Evolutionary conservation across 2,329 filamentous ascomycete genomes (phyloP).

Genomic region (Ascosphaera pollenicola): DNA sequence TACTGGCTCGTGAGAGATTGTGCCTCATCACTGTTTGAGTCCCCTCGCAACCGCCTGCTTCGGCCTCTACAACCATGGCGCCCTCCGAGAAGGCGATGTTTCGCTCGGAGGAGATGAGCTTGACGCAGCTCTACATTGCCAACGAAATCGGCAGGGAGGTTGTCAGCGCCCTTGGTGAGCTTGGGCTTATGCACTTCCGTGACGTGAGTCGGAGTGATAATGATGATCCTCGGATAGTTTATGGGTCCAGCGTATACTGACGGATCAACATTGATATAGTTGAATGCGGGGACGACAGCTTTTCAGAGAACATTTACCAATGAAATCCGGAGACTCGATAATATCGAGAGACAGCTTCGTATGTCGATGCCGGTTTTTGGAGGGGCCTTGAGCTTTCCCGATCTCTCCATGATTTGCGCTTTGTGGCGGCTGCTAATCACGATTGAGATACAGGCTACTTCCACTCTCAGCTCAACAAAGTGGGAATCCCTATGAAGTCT

Average conservation of each 20-base stretch:
- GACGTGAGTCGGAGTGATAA: constrained; percentile 42
- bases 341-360: constrained; percentile 94
- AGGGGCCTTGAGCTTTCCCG: constrained; percentile 1
- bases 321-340: constrained; percentile 90
- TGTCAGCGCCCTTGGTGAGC: constrained; percentile 84
- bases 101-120: constrained; percentile 99
- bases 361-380: constrained; percentile 21
- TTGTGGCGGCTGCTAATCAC: constrained; percentile 1
- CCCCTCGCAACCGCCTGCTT: neutral
- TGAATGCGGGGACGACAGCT: constrained; percentile 79
- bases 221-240: neutral
- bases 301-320: constrained; percentile 97
- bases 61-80: constrained; percentile 28
- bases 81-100: constrained; percentile 72
- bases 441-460: constrained; percentile 52
- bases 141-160: constrained; percentile 98
- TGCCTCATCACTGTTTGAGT: neutral
- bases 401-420: too few species aligned
- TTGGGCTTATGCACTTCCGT: constrained; percentile 89
- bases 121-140: constrained; percentile 98
- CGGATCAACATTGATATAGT: constrained; percentile 27
- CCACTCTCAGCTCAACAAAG: constrained; percentile 86
- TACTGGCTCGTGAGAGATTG: neutral
- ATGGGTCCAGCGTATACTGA: constrained; percentile 4
- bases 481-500: constrained; percentile 62